Conservation (phyloP, 352 stramenopile species). For the Phytopythium montanum region DNA sequence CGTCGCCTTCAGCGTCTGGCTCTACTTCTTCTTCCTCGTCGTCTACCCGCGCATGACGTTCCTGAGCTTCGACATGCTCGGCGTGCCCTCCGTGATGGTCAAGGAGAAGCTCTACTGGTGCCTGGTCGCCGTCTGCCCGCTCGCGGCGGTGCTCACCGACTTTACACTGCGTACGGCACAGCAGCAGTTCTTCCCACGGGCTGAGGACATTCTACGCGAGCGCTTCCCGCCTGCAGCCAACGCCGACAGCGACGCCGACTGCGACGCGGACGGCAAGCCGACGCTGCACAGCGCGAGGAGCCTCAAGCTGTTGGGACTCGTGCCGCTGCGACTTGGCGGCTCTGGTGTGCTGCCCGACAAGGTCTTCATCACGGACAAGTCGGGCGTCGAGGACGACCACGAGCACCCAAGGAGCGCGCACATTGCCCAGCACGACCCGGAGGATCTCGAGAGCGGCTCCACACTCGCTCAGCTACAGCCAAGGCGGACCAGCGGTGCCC, state of each 20-base stretch:
- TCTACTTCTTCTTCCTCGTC: slow-evolving; percentile 67
- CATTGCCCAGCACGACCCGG: background rate
- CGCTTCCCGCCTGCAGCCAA: slow-evolving; percentile 15
- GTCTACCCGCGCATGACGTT: slow-evolving; percentile 67
- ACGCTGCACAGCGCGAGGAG: slow-evolving; percentile 5
- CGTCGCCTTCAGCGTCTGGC: slow-evolving; percentile 44
- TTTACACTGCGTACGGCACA: slow-evolving; percentile 29
- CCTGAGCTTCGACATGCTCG: slow-evolving; percentile 65
- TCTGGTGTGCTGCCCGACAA: slow-evolving; percentile 14
- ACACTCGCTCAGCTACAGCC: background rate
- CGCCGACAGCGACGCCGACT: slow-evolving; percentile 16
- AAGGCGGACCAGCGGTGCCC: background rate
- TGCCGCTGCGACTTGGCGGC: slow-evolving; percentile 3
- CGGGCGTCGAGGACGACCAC: background rate
- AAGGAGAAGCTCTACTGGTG: slow-evolving; percentile 46
- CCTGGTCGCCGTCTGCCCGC: slow-evolving; percentile 45
- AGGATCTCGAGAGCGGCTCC: background rate
- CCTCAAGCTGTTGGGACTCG: slow-evolving; percentile 3
- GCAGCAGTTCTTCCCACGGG: slow-evolving; percentile 49
- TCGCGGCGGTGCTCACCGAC: slow-evolving; percentile 41
- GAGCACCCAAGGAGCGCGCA: background rate
- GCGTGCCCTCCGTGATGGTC: slow-evolving; percentile 41
- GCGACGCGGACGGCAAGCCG: slow-evolving; percentile 12
- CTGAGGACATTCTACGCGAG: slow-evolving; percentile 66
- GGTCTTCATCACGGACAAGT: slow-evolving; percentile 19